Evolutionary conservation across 2,329 filamentous ascomycete species (phyloP).

Genomic region (Sarocladiaceae sp.): DNA sequence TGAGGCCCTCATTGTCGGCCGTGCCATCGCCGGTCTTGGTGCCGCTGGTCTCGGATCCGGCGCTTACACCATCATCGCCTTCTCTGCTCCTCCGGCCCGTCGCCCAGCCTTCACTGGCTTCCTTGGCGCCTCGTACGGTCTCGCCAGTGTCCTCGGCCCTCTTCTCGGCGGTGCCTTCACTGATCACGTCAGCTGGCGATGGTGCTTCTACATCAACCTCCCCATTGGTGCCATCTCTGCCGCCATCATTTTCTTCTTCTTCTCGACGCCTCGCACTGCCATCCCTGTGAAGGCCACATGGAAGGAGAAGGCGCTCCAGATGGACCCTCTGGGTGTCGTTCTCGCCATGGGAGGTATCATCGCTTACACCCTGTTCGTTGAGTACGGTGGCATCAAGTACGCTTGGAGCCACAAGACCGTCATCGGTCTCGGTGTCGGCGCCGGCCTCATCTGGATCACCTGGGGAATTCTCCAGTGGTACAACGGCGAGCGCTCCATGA

Average conservation of each 20-base stretch:
- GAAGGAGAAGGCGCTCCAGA: conserved; percentile 34
- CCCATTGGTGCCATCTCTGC: conserved; percentile 22
- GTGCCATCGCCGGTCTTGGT: conserved; percentile 40
- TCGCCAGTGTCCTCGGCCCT: conserved; percentile 20
- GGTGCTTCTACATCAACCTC: conserved; percentile 27
- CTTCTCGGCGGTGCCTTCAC: conserved; percentile 21
- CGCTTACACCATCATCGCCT: conserved; percentile 39
- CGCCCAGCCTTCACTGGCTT: conserved; percentile 21
- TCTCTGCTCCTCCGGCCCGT: conserved; percentile 18
- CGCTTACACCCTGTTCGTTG: conserved; percentile 33
- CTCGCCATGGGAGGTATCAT: conserved; percentile 34
- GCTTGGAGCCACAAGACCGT: conserved; percentile 29
- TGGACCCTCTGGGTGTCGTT: conserved; percentile 34
- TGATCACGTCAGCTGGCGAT: conserved; percentile 20
- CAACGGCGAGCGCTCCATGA: conserved; percentile 33
- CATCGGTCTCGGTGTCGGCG: conserved; percentile 31
- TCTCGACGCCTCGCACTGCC: conserved; percentile 29
- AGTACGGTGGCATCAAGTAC: conserved; percentile 40
- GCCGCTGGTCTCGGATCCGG: conserved; percentile 40
- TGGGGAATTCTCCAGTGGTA: conserved; percentile 29
- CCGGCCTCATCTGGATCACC: conserved; percentile 19
- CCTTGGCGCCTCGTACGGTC: conserved; percentile 19
- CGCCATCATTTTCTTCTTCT: conserved; percentile 26
- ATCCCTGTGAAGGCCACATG: conserved; percentile 24
- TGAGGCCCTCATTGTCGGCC: conserved; percentile 43